Evolutionary conservation across 2,329 filamentous ascomycete genomes (phyloP), one percentile per base, ranked within the genome.

Genomic region (Xylaria digitata): DNA sequence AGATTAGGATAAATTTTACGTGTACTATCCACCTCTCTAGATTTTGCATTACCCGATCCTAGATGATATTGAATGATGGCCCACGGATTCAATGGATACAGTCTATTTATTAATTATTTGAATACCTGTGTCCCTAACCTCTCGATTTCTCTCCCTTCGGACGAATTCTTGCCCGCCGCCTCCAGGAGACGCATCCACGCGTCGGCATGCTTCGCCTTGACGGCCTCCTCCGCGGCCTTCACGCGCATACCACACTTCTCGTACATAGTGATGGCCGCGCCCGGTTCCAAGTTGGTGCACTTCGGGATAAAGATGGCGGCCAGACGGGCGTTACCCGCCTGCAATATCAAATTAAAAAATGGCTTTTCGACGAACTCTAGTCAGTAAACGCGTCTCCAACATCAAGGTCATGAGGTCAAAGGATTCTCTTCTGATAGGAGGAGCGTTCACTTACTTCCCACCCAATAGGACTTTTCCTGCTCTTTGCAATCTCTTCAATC

Each of bases 231-330:
- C 3, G 92, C 96, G 2, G 96, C 96, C 80, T 93, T 94, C 32
- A 91, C 87, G 50, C 93, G 84, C 89, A 97, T 88, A 19, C 95
- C 95, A 78, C 96, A 98, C 81, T 97, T 97, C 74, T 97, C 90
- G 86, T 94, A 99, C 95, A 99, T 97, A 72, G 91, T 87, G 62
- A 97, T 90, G 3, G 90, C 84, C 73, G 94, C 91, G 2, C 87
- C 85, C 0, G 87, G 83, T 50, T 89, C 86, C 53, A 96, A 78
- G 62, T 85, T 84, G 17, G 90, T 90, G 82, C 94, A 97, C 80
- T 98, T 98, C 2, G 93, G 89, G 58, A 98, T 89, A 79, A 97
- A 98, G 5, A 88, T 79, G 0, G 91, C 87, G 1, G 96, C 96
- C 17, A 97, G 85, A 68, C 94, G 91, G 5, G 93, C 91, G 76